Percentiles rank a stretch among this genome's conserved stretches.
Evolutionary conservation across 2,329 filamentous ascomycete genomes (phyloP).

Genomic region (Aspergillus proliferans): DNA sequence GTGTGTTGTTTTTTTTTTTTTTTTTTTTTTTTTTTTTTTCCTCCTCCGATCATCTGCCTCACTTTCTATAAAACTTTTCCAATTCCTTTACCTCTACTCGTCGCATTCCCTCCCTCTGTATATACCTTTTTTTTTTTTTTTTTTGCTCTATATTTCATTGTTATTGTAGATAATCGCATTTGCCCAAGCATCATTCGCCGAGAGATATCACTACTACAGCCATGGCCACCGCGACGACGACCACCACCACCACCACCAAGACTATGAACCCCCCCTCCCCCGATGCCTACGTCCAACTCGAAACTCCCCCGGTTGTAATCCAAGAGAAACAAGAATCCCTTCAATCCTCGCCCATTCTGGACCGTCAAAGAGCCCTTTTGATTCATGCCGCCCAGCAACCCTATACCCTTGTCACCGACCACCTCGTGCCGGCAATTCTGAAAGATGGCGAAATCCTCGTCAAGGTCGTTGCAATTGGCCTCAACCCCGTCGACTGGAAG

Average conservation of each 20-base stretch:
- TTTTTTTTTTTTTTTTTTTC: not conserved
- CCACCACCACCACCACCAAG: slow-evolving; percentile 10
- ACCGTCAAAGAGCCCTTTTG: slow-evolving; percentile 44
- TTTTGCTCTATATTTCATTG: no score
- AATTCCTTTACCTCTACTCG: not conserved
- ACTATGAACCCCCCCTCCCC: slow-evolving; percentile 7
- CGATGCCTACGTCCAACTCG: slow-evolving; percentile 14
- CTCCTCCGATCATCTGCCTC: not conserved
- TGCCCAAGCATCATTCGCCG: no score
- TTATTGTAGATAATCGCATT: no score
- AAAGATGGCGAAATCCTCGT: slow-evolving; percentile 54
- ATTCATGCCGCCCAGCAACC: slow-evolving; percentile 46
- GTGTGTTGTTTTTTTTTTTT: no score
- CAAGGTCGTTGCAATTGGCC: slow-evolving; percentile 56
- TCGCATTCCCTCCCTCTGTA: no score
- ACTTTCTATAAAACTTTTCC: not conserved
- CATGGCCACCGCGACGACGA: not conserved
- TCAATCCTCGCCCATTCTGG: slow-evolving; percentile 9
- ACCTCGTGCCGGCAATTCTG: slow-evolving; percentile 43
- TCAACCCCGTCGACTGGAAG: slow-evolving; percentile 75
- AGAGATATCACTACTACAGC: no score
- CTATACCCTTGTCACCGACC: slow-evolving; percentile 42
- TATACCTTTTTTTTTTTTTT: no score
- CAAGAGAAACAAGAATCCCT: slow-evolving; percentile 5
- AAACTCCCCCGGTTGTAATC: slow-evolving; percentile 5